phyloP scores from a whole-genome alignment of 2,329 filamentous ascomycete species.

The Aspergillus thermomutatus region DNA sequence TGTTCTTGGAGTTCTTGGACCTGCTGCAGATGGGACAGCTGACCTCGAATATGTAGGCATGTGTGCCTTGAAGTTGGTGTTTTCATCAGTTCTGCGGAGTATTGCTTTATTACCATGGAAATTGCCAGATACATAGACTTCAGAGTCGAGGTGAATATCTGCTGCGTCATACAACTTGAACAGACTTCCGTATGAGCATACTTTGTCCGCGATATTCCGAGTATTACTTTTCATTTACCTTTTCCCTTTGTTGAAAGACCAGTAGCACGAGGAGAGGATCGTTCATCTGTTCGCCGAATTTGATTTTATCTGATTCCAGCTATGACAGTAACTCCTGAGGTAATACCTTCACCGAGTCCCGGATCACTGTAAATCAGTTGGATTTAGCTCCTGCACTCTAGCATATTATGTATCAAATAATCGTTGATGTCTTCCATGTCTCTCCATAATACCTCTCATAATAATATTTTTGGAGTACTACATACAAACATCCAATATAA shows the following conservation, averaged over 20 bases:
- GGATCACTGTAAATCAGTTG: too few species aligned
- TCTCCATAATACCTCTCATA: too few species aligned
- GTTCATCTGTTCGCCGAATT: not conserved
- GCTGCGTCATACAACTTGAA: not conserved
- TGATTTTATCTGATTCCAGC: not conserved
- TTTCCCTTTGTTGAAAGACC: not conserved
- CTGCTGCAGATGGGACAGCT: not conserved
- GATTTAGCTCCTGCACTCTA: too few species aligned
- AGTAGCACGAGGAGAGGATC: not conserved
- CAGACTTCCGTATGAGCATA: not conserved
- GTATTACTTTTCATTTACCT: not conserved
- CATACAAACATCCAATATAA: too few species aligned
- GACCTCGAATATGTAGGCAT: not conserved
- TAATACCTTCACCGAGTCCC: too few species aligned
- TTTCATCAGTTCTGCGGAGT: not conserved
- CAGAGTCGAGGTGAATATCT: too few species aligned
- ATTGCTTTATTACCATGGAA: too few species aligned
- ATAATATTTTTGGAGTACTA: too few species aligned
- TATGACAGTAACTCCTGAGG: too few species aligned
- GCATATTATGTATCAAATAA: not conserved
- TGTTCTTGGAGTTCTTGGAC: not conserved
- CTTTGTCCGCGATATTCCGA: not conserved
- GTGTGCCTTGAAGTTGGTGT: not conserved
- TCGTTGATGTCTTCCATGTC: not conserved
- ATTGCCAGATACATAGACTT: too few species aligned